Evolutionary conservation across 2,329 filamentous ascomycete genomes (phyloP), one percentile per base, ranked within the genome.

Genomic region (Talaromyces sp.): DNA sequence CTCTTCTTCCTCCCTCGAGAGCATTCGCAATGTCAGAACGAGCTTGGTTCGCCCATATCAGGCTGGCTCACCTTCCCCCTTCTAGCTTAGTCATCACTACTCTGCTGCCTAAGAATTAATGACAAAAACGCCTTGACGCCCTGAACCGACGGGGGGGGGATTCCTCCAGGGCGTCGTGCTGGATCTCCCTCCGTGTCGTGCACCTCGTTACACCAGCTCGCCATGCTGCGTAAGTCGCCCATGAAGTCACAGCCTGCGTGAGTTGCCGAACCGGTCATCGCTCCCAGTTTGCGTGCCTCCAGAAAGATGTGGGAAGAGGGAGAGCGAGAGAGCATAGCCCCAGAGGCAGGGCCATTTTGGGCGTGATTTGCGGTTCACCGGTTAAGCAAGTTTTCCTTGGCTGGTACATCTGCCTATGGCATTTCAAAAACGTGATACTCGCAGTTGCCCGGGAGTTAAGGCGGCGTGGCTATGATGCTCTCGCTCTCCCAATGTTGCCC

Each of bases 291-390:
- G 43, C 7, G 21, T 38, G 41, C 4, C 43, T 19, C 14, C 17
- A 50, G 43, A 17, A 13, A n/a, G n/a, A 17, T 24, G 13, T 50
- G 43, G 43, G 43, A 4, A 21, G 19, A 26, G 9, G 24, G 10
- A 26, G 19, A 19, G 24, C 19, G 13, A 26, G 9, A 50, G 17
- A 50, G 24, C 43, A 50, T 50, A 50, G 43, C 43, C 43, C 77
- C 75, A 3, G 5, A n/a, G 7, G 3, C 35, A 38, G 35, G 35
- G 35, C 35, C 7, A 5, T 38, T 38, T 10, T 38, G 14, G 35
- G 35, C 35, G 35, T 35, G 17, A 38, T 38, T n/a, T n/a, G 13
- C 17, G 17, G 2, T 38, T 2, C 14, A 4, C 35, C 35, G 35
- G 35, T 38, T 38, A 13, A 38, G 5, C 35, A 38, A 38, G 35